Conservation (phyloP, 2,329 filamentous ascomycete genomes). For the Fusarium succisae region DNA sequence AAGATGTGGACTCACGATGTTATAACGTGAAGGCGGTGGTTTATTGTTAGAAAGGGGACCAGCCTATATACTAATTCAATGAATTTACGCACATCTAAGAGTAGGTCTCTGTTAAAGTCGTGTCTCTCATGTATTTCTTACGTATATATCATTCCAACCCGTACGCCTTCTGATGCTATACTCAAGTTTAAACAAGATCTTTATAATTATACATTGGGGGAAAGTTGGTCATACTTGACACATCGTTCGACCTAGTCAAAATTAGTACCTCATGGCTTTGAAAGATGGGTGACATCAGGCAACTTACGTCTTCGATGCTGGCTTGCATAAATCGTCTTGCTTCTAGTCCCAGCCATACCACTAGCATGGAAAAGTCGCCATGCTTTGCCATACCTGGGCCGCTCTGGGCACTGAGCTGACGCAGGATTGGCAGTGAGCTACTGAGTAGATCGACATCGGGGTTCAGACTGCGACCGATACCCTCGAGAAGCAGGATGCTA, state of each 20-base stretch:
- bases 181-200: slow-evolving; percentile 10
- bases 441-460: slow-evolving; percentile 86
- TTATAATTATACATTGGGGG: slow-evolving; percentile 78
- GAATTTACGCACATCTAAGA: slow-evolving; percentile 8
- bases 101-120: neutral
- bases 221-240: slow-evolving; percentile 89
- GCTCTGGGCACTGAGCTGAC: slow-evolving; percentile 84
- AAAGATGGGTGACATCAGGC: neutral
- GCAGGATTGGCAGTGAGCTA: slow-evolving; percentile 88
- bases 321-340: slow-evolving; percentile 89
- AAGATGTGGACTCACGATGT: neutral
- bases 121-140: neutral
- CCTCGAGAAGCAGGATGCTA: slow-evolving; percentile 91
- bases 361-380: slow-evolving; percentile 84
- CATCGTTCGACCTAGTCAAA: slow-evolving; percentile 76
- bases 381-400: slow-evolving; percentile 74
- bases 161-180: slow-evolving; percentile 30
- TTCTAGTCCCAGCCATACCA: slow-evolving; percentile 91
- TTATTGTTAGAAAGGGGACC: neutral
- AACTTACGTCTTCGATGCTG: slow-evolving; percentile 83
- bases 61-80: slow-evolving; percentile 1
- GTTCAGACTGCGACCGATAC: slow-evolving; percentile 88
- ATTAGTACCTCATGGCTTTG: neutral
- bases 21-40: neutral
- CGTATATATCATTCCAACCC: neutral